These are phyloP conservation scores for Colletotrichum aenigma DNA, from an alignment of 2,329 filamentous ascomycete genomes.

Conservation along the genomic window DNA sequence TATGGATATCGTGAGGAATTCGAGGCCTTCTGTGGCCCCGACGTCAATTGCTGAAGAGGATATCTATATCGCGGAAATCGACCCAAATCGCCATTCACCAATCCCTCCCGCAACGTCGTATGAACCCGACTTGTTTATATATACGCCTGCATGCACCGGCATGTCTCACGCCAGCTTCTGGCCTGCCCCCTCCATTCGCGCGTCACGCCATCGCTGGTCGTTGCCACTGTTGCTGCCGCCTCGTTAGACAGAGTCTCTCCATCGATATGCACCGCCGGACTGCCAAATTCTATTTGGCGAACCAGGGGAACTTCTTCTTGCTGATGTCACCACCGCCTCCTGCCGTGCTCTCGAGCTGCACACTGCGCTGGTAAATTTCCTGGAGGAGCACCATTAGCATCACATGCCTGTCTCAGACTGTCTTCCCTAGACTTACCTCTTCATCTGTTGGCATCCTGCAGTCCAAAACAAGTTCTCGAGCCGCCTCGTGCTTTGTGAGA, in stretches of 20 bases:
- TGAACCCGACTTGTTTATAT: constrained; percentile 10
- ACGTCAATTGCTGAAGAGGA: constrained; percentile 21
- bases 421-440: constrained; percentile 66
- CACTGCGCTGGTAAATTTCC: constrained; percentile 69
- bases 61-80: constrained; percentile 18
- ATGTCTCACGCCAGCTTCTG: background rate
- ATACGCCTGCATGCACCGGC: constrained; percentile 6
- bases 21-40: background rate
- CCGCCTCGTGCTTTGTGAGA: constrained; percentile 70
- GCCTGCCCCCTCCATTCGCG: background rate
- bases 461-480: constrained; percentile 79
- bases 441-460: constrained; percentile 84
- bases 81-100: constrained; percentile 17
- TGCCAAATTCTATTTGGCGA: constrained; percentile 50
- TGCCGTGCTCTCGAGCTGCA: constrained; percentile 59
- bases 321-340: constrained; percentile 49
- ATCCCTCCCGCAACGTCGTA: constrained; percentile 5
- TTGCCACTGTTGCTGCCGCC: background rate
- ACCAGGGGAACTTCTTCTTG: constrained; percentile 73
- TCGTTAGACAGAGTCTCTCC: background rate
- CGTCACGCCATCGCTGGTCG: background rate
- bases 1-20: background rate
- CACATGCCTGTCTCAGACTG: background rate
- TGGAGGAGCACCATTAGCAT: constrained; percentile 35
- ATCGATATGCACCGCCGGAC: background rate